These are phyloP conservation scores for Skeletonema marinoi DNA, from an alignment of 108 stramenopile genomes.

Conservation along the genomic window DNA sequence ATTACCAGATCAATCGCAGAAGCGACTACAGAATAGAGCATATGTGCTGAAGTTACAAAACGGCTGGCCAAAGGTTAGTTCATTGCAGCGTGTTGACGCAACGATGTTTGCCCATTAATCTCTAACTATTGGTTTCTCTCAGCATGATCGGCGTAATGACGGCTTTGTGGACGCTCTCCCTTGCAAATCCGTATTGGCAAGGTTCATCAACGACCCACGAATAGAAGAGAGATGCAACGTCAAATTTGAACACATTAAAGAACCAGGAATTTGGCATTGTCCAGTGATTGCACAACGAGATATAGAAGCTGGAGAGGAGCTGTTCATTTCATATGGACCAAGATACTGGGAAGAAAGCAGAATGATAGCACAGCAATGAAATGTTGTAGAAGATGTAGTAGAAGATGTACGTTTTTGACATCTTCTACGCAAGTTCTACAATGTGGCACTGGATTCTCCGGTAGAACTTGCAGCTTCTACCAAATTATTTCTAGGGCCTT, in stretches of 20 bases:
- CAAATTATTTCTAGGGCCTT: too few relatives aligned
- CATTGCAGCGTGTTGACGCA: not conserved
- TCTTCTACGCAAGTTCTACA: too few relatives aligned
- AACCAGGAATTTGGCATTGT: conserved; percentile 43
- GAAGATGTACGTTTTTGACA: too few relatives aligned
- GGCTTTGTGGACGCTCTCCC: conserved; percentile 44
- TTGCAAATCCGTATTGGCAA: conserved; percentile 27
- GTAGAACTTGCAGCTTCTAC: too few relatives aligned
- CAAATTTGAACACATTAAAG: conserved; percentile 34
- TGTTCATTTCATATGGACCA: conserved; percentile 73
- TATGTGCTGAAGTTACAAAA: conserved; percentile 43
- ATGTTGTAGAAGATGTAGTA: too few relatives aligned
- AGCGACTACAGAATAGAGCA: conserved; percentile 25
- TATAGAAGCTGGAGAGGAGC: conserved; percentile 74
- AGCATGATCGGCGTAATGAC: conserved; percentile 31
- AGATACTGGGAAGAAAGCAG: conserved; percentile 33
- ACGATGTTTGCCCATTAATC: not conserved
- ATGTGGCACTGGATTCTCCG: too few relatives aligned
- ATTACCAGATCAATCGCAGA: conserved; percentile 35
- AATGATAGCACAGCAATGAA: too few relatives aligned
- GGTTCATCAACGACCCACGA: conserved; percentile 38
- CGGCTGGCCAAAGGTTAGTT: conserved; percentile 29
- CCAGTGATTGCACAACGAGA: conserved; percentile 64
- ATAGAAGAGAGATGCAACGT: conserved; percentile 38
- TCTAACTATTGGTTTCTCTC: not conserved